phyloP scores from a whole-genome alignment of 2,329 filamentous ascomycete genomes.

The Akanthomyces muscarius region DNA sequence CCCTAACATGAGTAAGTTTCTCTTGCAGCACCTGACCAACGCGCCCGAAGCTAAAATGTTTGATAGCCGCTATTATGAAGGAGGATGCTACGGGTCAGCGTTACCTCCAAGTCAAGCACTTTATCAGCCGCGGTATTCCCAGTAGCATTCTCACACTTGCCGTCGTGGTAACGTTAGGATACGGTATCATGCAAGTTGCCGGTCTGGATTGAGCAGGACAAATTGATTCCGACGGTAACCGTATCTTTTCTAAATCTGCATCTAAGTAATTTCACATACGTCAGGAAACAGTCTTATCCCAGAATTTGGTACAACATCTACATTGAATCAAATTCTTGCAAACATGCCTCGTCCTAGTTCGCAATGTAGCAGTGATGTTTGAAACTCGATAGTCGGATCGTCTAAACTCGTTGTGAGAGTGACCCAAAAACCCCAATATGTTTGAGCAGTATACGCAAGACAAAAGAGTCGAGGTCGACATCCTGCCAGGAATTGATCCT shows the following conservation, averaged over 20 bases:
- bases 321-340: too few species aligned
- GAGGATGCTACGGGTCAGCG: slow-evolving; percentile 90
- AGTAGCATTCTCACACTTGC: slow-evolving; percentile 75
- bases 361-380: too few species aligned
- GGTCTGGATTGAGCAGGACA: slow-evolving; percentile 46
- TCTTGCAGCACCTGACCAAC: slow-evolving; percentile 12
- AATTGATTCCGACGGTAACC: not conserved
- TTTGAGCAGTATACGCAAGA: too few species aligned
- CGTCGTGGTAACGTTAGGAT: slow-evolving; percentile 85
- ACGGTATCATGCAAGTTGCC: slow-evolving; percentile 78
- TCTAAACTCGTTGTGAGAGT: too few species aligned
- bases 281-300: too few species aligned
- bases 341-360: too few species aligned
- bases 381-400: too few species aligned
- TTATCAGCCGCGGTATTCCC: slow-evolving; percentile 89
- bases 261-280: not conserved
- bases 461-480: too few species aligned
- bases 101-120: slow-evolving; percentile 89
- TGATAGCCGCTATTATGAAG: slow-evolving; percentile 93
- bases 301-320: too few species aligned
- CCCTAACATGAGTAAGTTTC: slow-evolving; percentile 94
- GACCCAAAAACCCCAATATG: too few species aligned
- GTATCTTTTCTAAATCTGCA: not conserved
- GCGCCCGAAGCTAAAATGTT: slow-evolving; percentile 21
- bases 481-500: too few species aligned